Conservation (phyloP, 2,329 filamentous ascomycete species). For the Venturia effusa region DNA sequence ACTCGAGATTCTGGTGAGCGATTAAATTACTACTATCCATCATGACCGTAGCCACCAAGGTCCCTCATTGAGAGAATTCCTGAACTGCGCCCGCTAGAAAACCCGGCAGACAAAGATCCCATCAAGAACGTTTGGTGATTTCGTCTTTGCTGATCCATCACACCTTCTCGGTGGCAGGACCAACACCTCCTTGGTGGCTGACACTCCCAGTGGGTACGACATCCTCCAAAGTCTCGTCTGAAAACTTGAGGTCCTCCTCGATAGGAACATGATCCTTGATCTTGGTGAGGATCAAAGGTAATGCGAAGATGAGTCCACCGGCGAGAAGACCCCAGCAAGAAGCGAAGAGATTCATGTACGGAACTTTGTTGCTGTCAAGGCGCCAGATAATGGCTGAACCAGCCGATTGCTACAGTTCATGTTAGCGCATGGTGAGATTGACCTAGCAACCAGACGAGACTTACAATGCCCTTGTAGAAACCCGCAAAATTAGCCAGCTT, state of each 20-base stretch:
- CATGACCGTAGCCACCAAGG: not conserved
- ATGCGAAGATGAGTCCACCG: constrained; percentile 63
- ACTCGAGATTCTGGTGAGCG: no score
- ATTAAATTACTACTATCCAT: not conserved
- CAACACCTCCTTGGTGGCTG: not conserved
- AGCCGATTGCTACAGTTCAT: constrained; percentile 52
- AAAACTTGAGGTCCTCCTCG: constrained; percentile 74
- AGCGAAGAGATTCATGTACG: constrained; percentile 64
- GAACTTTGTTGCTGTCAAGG: constrained; percentile 47
- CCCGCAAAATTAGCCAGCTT: constrained; percentile 86
- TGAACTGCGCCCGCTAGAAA: not conserved
- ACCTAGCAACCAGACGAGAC: not conserved
- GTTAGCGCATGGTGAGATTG: not conserved
- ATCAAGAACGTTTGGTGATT: no score
- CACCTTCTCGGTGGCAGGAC: not conserved
- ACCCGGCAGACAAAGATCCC: not conserved
- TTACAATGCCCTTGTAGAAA: constrained; percentile 69
- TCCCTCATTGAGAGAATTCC: not conserved
- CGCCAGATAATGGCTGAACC: constrained; percentile 68
- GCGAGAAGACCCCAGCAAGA: constrained; percentile 66
- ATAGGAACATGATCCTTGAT: constrained; percentile 72
- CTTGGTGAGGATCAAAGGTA: constrained; percentile 67
- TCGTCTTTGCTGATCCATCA: not conserved
- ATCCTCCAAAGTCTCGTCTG: constrained; percentile 70
- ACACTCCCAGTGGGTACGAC: constrained; percentile 33